phyloP scores from a whole-genome alignment of 331 rosid species.

The Phaseolus coccineus region DNA sequence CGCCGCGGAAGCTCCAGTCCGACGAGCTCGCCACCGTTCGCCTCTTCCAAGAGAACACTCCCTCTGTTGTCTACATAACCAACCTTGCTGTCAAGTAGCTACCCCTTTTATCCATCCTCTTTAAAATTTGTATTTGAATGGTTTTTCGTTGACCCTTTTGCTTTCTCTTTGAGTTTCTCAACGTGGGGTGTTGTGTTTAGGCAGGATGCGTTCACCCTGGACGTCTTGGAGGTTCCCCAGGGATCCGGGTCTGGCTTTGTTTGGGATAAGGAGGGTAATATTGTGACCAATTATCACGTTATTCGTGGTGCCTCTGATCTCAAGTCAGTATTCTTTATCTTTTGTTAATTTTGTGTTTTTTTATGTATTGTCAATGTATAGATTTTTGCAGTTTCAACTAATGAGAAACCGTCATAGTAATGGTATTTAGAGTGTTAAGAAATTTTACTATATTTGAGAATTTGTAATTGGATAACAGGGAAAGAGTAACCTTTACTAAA shows the following conservation, averaged over 20 bases:
- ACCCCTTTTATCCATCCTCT: background rate
- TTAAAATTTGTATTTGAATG: background rate
- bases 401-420: too few species aligned
- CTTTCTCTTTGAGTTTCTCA: constrained; percentile 29
- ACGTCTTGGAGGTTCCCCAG: constrained; percentile 92
- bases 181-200: constrained; percentile 54
- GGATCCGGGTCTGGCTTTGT: constrained; percentile 98
- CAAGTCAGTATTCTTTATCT: constrained; percentile 54
- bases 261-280: constrained; percentile 82
- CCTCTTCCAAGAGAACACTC: constrained; percentile 89
- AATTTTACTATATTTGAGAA: too few species aligned
- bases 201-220: constrained; percentile 96
- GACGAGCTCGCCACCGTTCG: constrained; percentile 98
- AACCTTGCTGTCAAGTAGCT: constrained; percentile 83
- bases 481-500: too few species aligned
- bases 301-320: constrained; percentile 99
- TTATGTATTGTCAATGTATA: background rate
- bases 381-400: background rate
- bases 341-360: background rate
- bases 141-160: background rate
- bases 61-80: constrained; percentile 95
- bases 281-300: constrained; percentile 96
- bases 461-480: too few species aligned
- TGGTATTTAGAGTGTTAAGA: too few species aligned
- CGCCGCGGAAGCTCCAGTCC: constrained; percentile 78